phyloP scores from a whole-genome alignment of 2,329 filamentous ascomycete genomes.

The Arthrobotrys megalospora region DNA sequence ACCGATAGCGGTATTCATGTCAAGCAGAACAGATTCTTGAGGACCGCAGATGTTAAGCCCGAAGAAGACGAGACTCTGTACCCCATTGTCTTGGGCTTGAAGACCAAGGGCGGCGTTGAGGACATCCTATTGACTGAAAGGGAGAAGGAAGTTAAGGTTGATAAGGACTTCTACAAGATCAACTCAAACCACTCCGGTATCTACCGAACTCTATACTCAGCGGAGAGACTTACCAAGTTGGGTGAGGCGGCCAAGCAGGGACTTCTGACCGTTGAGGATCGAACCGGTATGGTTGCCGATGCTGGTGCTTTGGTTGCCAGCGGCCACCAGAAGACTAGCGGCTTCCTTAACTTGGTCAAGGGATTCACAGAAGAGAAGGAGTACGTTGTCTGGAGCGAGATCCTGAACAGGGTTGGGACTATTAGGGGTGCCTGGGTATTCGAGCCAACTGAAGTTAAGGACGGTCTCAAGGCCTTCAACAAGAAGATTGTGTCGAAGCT shows the following conservation, averaged over 20 bases:
- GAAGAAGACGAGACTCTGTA: slow-evolving; percentile 91
- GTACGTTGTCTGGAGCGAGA: slow-evolving; percentile 96
- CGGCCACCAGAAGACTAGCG: slow-evolving; percentile 94
- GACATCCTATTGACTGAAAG: slow-evolving; percentile 80
- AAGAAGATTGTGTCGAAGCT: slow-evolving; percentile 82
- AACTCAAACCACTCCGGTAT: slow-evolving; percentile 95
- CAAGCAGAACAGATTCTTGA: slow-evolving; percentile 94
- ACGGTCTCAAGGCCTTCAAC: slow-evolving; percentile 87
- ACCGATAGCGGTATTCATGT: slow-evolving; percentile 81
- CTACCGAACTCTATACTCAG: slow-evolving; percentile 89
- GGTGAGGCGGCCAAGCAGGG: slow-evolving; percentile 87
- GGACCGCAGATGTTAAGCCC: slow-evolving; percentile 91
- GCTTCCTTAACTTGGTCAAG: slow-evolving; percentile 86
- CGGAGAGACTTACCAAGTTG: slow-evolving; percentile 87
- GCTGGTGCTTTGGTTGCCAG: slow-evolving; percentile 89
- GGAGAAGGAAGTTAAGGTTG: slow-evolving; percentile 82
- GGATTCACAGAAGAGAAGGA: slow-evolving; percentile 85
- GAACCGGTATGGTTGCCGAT: slow-evolving; percentile 94
- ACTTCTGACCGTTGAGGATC: slow-evolving; percentile 87
- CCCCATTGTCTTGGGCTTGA: slow-evolving; percentile 88
- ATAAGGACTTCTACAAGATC: slow-evolving; percentile 92
- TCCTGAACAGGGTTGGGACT: slow-evolving; percentile 82
- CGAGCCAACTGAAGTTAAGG: slow-evolving; percentile 80
- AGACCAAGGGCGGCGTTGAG: slow-evolving; percentile 86
- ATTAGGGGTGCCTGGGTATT: slow-evolving; percentile 90